Conservation (phyloP, 1,139 yeast species). For the Yamadazyma atlantica region DNA sequence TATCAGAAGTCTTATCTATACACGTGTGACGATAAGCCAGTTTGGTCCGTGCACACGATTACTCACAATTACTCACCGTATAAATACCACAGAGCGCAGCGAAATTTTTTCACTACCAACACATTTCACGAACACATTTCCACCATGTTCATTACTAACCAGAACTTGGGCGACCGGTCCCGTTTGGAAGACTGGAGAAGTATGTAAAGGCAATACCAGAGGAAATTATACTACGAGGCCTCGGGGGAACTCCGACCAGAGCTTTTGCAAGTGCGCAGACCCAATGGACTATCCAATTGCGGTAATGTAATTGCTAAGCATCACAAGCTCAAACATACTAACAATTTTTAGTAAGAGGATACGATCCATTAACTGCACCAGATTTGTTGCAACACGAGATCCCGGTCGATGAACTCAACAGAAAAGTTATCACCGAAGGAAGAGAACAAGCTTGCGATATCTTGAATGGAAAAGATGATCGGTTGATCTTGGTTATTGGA, state of each 20-base stretch:
- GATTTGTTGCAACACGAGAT: conserved; percentile 88
- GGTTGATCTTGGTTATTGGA: conserved; percentile 82
- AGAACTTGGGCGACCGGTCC: conserved; percentile 76
- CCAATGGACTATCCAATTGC: too few species aligned
- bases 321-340: too few species aligned
- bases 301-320: conserved; percentile 1
- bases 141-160: conserved; percentile 78
- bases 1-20: too few species aligned
- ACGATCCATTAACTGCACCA: conserved; percentile 94
- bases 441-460: conserved; percentile 74
- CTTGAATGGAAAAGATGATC: conserved; percentile 74
- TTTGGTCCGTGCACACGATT: conserved; percentile 1
- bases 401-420: conserved; percentile 64
- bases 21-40: too few species aligned
- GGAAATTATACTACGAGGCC: too few species aligned
- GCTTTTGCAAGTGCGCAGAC: too few species aligned
- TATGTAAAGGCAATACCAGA: too few species aligned
- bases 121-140: conserved; percentile 1
- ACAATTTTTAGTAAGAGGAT: conserved; percentile 52
- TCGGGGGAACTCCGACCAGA: too few species aligned
- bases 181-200: conserved; percentile 92
- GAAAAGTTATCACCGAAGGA: conserved; percentile 65
- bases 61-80: background rate
- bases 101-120: background rate
- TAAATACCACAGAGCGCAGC: background rate